phyloP scores from a whole-genome alignment of 805 yeast species.

The Lipomyces lipofer region DNA sequence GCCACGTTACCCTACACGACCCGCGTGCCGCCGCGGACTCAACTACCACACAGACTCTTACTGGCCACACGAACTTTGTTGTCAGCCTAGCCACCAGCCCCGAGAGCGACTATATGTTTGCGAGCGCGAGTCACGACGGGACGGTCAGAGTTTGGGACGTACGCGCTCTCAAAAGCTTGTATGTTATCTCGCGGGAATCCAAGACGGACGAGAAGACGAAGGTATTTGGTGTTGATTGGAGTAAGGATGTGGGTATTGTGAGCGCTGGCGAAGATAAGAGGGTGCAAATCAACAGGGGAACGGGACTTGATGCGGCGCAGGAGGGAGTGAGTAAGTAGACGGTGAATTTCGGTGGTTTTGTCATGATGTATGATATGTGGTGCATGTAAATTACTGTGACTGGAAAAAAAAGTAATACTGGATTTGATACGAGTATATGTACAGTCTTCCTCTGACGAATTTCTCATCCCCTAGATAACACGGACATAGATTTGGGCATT shows the following conservation, averaged over 20 bases:
- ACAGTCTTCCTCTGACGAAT: too few species aligned
- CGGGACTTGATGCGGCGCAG: conserved; percentile 28
- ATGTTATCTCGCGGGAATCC: conserved; percentile 72
- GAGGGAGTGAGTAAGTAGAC: too few species aligned
- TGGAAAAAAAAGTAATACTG: too few species aligned
- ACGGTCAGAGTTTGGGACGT: conserved; percentile 95
- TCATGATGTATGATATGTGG: too few species aligned
- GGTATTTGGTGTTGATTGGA: conserved; percentile 89
- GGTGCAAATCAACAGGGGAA: conserved; percentile 68
- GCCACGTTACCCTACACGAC: conserved; percentile 92
- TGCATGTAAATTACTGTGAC: too few species aligned
- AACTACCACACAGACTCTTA: conserved; percentile 65
- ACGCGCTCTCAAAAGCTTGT: conserved; percentile 69
- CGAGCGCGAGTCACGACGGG: conserved; percentile 95
- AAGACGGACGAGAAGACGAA: conserved; percentile 48
- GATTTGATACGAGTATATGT: too few species aligned
- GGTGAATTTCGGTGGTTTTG: too few species aligned
- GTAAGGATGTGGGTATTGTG: conserved; percentile 70
- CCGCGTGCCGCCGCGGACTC: conserved; percentile 64
- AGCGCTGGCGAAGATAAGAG: conserved; percentile 95
- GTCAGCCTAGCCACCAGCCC: conserved; percentile 75
- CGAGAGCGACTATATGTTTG: conserved; percentile 73
- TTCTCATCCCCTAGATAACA: too few species aligned
- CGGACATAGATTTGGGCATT: too few species aligned
- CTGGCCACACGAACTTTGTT: conserved; percentile 91